Evolutionary conservation across 768 basidiomycete genomes (phyloP), one percentile per base, ranked within the genome.

Genomic region (Bullera alba): DNA sequence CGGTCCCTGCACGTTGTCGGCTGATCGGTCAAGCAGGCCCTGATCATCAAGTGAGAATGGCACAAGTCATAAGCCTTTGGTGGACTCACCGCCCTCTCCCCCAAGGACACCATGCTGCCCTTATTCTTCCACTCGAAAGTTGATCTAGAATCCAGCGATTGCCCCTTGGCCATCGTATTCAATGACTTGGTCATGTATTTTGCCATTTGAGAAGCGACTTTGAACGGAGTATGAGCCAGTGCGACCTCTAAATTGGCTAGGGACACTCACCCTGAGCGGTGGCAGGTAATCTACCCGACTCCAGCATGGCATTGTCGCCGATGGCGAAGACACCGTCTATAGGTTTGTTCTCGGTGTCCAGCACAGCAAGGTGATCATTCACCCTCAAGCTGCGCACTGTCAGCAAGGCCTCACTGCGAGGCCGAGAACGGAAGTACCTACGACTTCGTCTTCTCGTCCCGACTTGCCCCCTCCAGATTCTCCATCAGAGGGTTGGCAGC

Each of bases 101-200:
- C 86, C 35, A 89, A 74, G 69, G 88, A 89, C 10, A 88, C 86
- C 66, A 90, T 72, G 50, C 80, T 84, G 5, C 88, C 87, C 41
- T 77, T 76, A 60, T 85, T 84, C 34, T 79, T 77, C 73, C 87
- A 89, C 54, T 77, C 72, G 73, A 91, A 90, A 32, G 83, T 73
- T 54, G 71, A 78, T 71, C 74, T 71, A 8, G 78, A 79, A 48
- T 83, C 27, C 42, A 37, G 10, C 5, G 21, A 15, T 19, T 15
- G 23, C 16, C 43, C 51, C 8, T 36, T 30, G 5, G 53, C 53
- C 12, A 38, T 30, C 6, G 37, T 48, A 44, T 60, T 52, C 21
- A 60, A 51, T 3, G 29, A 48, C 35, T 53, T 58, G 34, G 44
- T 54, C 44, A 50, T 51, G 50, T 43, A 61, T 38, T 53, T 61